These are phyloP conservation scores for Cyclostephanos tholiformis DNA, from an alignment of 108 stramenopile species.

Conservation along the genomic window DNA sequence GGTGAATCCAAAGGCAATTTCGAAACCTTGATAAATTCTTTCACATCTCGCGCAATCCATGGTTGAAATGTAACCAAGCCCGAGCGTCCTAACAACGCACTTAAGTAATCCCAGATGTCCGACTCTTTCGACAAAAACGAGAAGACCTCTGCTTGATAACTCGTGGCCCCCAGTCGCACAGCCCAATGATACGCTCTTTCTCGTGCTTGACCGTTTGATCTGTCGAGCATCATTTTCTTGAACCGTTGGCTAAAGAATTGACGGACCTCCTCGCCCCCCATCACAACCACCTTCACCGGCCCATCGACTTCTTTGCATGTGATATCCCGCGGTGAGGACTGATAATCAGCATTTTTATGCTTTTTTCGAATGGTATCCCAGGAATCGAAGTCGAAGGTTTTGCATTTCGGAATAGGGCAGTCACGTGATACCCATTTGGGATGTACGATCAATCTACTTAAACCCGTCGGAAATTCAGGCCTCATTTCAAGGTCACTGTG, in stretches of 20 bases:
- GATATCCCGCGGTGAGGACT: slow-evolving; percentile 13
- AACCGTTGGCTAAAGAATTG: slow-evolving; percentile 21
- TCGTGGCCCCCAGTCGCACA: slow-evolving; percentile 14
- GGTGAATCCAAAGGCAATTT: slow-evolving; percentile 16
- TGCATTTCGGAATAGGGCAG: slow-evolving; percentile 35
- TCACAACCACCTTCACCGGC: slow-evolving; percentile 5
- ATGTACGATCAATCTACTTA: slow-evolving; percentile 30
- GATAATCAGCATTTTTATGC: slow-evolving; percentile 7
- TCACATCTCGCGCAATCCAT: slow-evolving; percentile 35
- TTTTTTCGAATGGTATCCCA: slow-evolving; percentile 22
- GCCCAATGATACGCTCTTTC: slow-evolving; percentile 28
- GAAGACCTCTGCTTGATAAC: slow-evolving; percentile 21
- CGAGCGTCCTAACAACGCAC: slow-evolving; percentile 18
- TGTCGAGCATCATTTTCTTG: slow-evolving; percentile 20
- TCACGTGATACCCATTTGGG: slow-evolving; percentile 32
- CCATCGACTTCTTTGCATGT: slow-evolving; percentile 8
- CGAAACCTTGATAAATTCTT: slow-evolving; percentile 12
- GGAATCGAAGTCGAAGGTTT: slow-evolving; percentile 1
- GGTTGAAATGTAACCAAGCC: slow-evolving; percentile 24
- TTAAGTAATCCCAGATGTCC: slow-evolving; percentile 22
- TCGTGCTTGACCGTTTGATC: not conserved
- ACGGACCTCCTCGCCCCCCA: slow-evolving; percentile 28
- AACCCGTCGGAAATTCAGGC: slow-evolving; percentile 35
- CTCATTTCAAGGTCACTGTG: slow-evolving; percentile 13
- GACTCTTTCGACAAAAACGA: slow-evolving; percentile 6